Evolutionary conservation across 2,329 filamentous ascomycete genomes (phyloP), one percentile per base, ranked within the genome.

Genomic region (Trichophyton benhamiae): DNA sequence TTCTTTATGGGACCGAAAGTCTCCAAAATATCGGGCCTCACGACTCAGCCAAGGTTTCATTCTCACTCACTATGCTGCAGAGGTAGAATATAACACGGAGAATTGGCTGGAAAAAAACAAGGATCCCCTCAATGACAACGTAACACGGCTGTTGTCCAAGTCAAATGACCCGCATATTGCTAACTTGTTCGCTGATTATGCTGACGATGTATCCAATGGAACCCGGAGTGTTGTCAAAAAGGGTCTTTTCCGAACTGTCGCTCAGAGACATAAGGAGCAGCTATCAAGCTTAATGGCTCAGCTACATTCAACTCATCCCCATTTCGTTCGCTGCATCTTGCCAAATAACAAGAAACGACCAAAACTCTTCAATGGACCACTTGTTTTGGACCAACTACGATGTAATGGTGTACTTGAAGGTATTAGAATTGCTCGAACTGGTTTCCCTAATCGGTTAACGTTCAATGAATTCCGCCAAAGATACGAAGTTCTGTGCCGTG

Each of bases 351-450:
- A 96, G 76, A 99, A 99, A 76, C 83, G 87, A 25, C 90, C 94
- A 0, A 99, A 99, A 75, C 88, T 91, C 71, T 90, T 97, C 74
- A 89, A 88, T 70, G 89, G 89, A 2, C 84, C 91, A 1, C 83
- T 99, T n/a, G 95, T 99, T 1, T 81, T 99, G 4, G 94, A 99
- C 69, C 95, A 99, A 72, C 79, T 99, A n/a, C 86, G 94, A 59
- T 99, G 94, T 76, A 99, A 99, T 72, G 94, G 94, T 87, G 94
- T 99, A 2, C 80, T 99, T n/a, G 94, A 99, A 76, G 94, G 94
- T 64, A 99, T 99, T 70, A 85, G 94, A 64, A 99, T 99, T 73
- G 94, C 94, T 25, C 85, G 94, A 53, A 99, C 95, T 3, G 94
- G 94, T 25, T 99, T 99, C 72, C 94, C 94, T 58, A 99, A 99